Evolutionary conservation across 345 rosid species (phyloP).

Genomic region (Lepidium sativum): DNA sequence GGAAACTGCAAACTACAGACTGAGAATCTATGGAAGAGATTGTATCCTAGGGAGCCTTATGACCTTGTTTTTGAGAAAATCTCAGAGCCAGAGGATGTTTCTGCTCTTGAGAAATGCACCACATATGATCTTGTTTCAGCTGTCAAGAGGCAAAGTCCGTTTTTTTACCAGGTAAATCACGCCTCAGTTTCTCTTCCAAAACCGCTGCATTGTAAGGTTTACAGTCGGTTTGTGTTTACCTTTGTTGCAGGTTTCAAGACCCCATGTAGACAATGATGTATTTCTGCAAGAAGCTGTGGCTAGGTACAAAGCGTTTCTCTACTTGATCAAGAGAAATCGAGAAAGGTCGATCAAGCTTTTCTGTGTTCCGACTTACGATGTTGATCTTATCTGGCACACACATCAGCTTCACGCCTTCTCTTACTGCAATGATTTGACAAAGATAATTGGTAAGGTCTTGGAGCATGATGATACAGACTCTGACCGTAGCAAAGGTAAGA

Average conservation of each 20-base stretch:
- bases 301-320: conserved; percentile 88
- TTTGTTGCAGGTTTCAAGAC: conserved; percentile 51
- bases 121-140: conserved; percentile 90
- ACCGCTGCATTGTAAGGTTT: not conserved
- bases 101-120: conserved; percentile 46
- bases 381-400: conserved; percentile 99
- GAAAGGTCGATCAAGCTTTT: conserved; percentile 60
- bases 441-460: conserved; percentile 60
- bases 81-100: conserved; percentile 20
- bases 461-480: conserved; percentile 92
- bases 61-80: conserved; percentile 36
- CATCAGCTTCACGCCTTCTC: conserved; percentile 84
- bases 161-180: conserved; percentile 67
- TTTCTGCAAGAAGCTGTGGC: conserved; percentile 76
- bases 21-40: conserved; percentile 51
- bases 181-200: not conserved
- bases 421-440: conserved; percentile 56
- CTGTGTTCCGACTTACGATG: conserved; percentile 93
- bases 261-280: conserved; percentile 51
- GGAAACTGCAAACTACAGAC: conserved; percentile 42
- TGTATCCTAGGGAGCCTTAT: conserved; percentile 68
- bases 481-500: conserved; percentile 85
- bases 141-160: conserved; percentile 85
- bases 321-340: conserved; percentile 67
- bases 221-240: not conserved